Conservation (phyloP, 2,329 filamentous ascomycete species). For the Calycina herbarum region DNA sequence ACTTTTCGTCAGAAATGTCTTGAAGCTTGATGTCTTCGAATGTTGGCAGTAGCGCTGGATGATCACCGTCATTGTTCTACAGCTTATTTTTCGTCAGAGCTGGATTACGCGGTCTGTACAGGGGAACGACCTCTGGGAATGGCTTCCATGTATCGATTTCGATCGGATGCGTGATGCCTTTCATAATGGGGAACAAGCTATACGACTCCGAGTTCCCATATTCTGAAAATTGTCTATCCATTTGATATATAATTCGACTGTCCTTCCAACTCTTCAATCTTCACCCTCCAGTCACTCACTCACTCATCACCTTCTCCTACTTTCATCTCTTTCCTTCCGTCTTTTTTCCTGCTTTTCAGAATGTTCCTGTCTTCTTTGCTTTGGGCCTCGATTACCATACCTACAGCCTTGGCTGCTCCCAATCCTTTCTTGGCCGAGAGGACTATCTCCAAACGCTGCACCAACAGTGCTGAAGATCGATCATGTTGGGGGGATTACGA, state of each 20-base stretch:
- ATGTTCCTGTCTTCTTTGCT: conserved; percentile 10
- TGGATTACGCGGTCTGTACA: not conserved
- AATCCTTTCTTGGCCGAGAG: conserved; percentile 15
- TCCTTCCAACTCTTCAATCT: not conserved
- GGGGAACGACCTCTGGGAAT: not conserved
- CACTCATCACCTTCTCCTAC: not conserved
- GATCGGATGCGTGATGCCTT: no score
- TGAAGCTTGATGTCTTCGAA: no score
- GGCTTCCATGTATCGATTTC: not conserved
- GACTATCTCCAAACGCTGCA: conserved; percentile 16
- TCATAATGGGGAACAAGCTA: not conserved
- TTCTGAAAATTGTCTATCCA: not conserved
- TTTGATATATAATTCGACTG: not conserved
- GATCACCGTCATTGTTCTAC: no score
- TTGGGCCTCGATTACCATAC: not conserved
- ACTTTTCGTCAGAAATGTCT: no score
- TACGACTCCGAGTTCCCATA: not conserved
- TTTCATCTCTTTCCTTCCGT: no score
- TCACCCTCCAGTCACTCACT: conserved; percentile 1
- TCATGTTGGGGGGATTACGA: conserved; percentile 43
- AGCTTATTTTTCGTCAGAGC: no score
- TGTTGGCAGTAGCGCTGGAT: no score
- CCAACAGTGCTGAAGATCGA: conserved; percentile 27
- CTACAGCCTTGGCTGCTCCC: conserved; percentile 11
- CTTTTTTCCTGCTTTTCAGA: no score